Conservation (phyloP, 163 green algal species). For the Prototheca stagnorum region DNA sequence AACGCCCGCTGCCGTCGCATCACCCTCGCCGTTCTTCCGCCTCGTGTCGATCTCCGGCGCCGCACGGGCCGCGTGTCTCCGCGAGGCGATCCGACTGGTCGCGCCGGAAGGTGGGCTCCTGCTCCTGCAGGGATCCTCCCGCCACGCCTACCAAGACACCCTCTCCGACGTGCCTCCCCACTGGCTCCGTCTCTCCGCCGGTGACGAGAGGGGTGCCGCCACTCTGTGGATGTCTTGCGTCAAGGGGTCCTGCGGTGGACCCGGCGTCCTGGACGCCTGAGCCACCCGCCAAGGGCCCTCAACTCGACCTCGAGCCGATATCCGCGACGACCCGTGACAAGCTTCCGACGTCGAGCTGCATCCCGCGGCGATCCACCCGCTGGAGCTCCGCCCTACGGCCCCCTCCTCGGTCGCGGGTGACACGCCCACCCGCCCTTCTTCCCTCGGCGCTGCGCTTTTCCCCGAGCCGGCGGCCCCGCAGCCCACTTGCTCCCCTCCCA, state of each 20-base stretch:
- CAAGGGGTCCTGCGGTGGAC: not conserved
- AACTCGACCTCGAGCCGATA: not conserved
- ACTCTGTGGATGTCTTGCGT: not conserved
- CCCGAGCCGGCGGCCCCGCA: too few relatives aligned
- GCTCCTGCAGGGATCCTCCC: constrained; percentile 7
- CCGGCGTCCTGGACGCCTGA: not conserved
- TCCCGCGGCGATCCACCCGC: not conserved
- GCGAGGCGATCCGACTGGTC: constrained; percentile 3
- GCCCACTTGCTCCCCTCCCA: too few relatives aligned
- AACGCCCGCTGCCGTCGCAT: too few relatives aligned
- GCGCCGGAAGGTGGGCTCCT: constrained; percentile 6
- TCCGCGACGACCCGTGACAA: not conserved
- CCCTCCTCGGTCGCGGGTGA: too few relatives aligned
- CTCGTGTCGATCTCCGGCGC: constrained; percentile 5
- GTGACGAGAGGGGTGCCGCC: not conserved
- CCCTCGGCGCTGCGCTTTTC: too few relatives aligned
- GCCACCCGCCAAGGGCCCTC: not conserved
- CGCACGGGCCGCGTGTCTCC: constrained; percentile 4
- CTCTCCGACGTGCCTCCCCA: constrained; percentile 1
- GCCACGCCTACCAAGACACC: not conserved
- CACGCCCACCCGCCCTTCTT: too few relatives aligned
- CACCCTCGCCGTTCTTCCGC: not conserved
- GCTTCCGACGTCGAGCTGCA: not conserved
- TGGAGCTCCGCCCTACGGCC: too few relatives aligned
- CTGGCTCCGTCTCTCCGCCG: constrained; percentile 1